Base-by-base conservation (phyloP, 129 eudicot species). In the Flaveria sonorensis region DNA sequence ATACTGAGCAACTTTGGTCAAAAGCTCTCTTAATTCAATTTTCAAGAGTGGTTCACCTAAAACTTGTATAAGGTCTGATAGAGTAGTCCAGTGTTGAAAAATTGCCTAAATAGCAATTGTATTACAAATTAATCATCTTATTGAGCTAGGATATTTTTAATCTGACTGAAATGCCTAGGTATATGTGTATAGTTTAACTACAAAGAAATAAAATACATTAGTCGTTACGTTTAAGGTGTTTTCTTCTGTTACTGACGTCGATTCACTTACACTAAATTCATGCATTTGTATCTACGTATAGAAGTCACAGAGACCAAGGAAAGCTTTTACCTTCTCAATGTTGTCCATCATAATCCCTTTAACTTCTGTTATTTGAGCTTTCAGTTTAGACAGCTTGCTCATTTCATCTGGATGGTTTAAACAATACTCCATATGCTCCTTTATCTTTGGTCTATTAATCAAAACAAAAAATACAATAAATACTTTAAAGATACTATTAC, bases 311-410 rank as follows among this genome's bases (percentile, higher is more conserved):
- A 75, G 11, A 47, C 7, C 10, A 32, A 9, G 13, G 19, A 32
- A 10, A 13, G 30, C 24, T 53, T 55, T 39, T 83, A 91, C 99
- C 99, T 89, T 95, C 83, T 95, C 99, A 86, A 95, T 91, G 80
- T 95, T 95, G 88, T 95, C 99, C 97, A 95, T 95, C 99, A 95
- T 95, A 69, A 95, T 88, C 59, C 99, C 99, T 84, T 95, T 95
- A 65, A 95, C 99, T 85, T 91, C 99, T 67, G 99, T 89, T 47
- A 95, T 87, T 70, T 95, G 99, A 82, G 97, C 94, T 87, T 89
- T 95, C 87, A 95, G 81, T 82, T 95, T 95, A 64, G 97, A 86
- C 64, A 95, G 88, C 94, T 91, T 95, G 60, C 96, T 95, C 87
- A 95, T 95, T 85, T 95, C 99, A 43, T 95, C 99, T 10, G 99